Evolutionary conservation across 306 rosid species (phyloP), one percentile per base, ranked within the genome.

Genomic region (Myrica gale): DNA sequence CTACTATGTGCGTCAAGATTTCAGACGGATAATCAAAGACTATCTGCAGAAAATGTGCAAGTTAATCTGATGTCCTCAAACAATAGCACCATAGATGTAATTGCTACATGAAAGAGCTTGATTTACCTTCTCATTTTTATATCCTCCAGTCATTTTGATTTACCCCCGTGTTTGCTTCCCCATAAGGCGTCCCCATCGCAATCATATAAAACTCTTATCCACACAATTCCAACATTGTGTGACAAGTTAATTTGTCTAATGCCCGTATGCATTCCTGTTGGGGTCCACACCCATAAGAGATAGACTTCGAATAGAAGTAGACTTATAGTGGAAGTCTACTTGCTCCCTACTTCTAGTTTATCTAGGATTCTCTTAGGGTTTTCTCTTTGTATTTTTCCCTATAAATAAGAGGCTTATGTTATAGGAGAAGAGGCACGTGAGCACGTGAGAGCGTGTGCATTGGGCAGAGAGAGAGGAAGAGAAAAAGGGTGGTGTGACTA

Each of bases 121-220:
- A 43, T 68, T 82, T 45, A 94, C 98, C 97, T 88, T 90, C 77
- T 95, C 99, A 70, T 69, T 75, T 84, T 81, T 95, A 75, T 78
- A 90, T 69, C 97, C 97, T 81, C 97, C 97, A 19, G 87, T 82
- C n/a, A n/a, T n/a, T n/a, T n/a, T n/a, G n/a, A n/a, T n/a, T n/a
- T n/a, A 4, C 99, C 97, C 9, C 99, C 99, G 50, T 82, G 84
- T 84, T 72, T 87, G 80, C 45, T 42, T 74, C 93, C 97, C 93
- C 96, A 89, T n/a, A 89, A 76, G 26, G 84, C 72, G 50, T 88
- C 89, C 39, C 96, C 97, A 13, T 90, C 83, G 0, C 79, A 58
- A 80, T 89, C 99, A 73, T 95, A 95, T 85, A 89, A 74, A 43
- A 83, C 87, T 79, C 73, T 90, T 23, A 92, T 87, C 82, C 88